phyloP scores from a whole-genome alignment of 495 filamentous ascomycete genomes.

The Trichoderma orchidacearum region DNA sequence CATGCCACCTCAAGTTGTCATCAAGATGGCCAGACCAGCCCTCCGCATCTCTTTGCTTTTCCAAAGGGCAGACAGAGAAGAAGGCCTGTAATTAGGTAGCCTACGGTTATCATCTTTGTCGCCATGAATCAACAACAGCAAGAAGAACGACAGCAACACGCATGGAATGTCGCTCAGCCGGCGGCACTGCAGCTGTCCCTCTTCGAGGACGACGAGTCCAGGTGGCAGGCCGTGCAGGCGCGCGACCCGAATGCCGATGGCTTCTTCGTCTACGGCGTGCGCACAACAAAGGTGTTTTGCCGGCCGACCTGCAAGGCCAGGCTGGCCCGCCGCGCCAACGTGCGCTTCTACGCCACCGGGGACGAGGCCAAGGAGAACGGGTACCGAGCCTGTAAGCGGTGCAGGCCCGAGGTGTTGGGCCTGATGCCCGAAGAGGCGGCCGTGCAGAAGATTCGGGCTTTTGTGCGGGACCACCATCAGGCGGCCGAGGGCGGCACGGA shows the following conservation, averaged over 20 bases:
- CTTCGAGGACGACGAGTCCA: neutral
- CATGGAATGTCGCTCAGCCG: too few relatives aligned
- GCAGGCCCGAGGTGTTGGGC: conserved; percentile 34
- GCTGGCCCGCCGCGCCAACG: conserved; percentile 46
- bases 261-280: conserved; percentile 48
- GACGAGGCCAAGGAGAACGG: conserved; percentile 40
- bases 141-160: neutral
- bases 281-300: conserved; percentile 51
- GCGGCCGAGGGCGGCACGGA: conserved; percentile 14
- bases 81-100: too few relatives aligned
- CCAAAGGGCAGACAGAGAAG: too few relatives aligned
- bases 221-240: conserved; percentile 39
- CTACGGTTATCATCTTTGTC: too few relatives aligned
- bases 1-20: too few relatives aligned
- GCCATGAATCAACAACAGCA: neutral
- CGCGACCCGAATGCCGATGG: conserved; percentile 35
- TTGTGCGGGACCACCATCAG: conserved; percentile 9
- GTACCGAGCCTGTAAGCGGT: conserved; percentile 51
- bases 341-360: conserved; percentile 43
- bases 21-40: too few relatives aligned
- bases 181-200: neutral
- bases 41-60: too few relatives aligned
- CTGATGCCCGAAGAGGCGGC: conserved; percentile 25
- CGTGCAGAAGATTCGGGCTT: conserved; percentile 30
- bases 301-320: conserved; percentile 46